phyloP scores from a whole-genome alignment of 495 filamentous ascomycete species.

The Aspergillus taichungensis region DNA sequence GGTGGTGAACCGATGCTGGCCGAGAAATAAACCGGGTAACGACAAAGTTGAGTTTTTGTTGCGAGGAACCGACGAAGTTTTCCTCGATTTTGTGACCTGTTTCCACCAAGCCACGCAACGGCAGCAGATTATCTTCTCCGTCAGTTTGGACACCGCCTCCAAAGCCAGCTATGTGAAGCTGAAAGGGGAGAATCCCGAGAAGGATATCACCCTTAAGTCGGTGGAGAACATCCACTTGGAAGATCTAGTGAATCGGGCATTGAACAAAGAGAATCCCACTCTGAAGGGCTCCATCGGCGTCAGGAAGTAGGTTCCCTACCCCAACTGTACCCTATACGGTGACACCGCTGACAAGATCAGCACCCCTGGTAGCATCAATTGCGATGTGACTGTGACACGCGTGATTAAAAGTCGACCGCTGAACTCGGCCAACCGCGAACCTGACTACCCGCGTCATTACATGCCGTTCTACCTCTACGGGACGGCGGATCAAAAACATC shows the following conservation, averaged over 20 bases:
- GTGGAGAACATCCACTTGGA: too few species aligned
- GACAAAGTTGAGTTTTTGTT: conserved; percentile 24
- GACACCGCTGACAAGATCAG: too few species aligned
- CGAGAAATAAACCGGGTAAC: conserved; percentile 16
- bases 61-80: conserved; percentile 24
- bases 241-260: too few species aligned
- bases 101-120: conserved; percentile 25
- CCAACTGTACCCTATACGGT: too few species aligned
- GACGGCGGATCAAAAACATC: conserved; percentile 15
- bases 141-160: conserved; percentile 6
- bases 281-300: too few species aligned
- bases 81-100: conserved; percentile 22
- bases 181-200: too few species aligned
- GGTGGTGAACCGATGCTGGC: conserved; percentile 17
- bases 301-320: too few species aligned
- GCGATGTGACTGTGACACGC: neutral
- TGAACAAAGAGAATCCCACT: too few species aligned
- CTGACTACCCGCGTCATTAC: conserved; percentile 18
- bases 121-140: conserved; percentile 24
- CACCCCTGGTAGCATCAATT: too few species aligned
- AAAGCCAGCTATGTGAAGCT: too few species aligned
- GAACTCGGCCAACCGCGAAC: conserved; percentile 22
- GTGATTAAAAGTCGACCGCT: conserved; percentile 22
- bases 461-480: conserved; percentile 43
- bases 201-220: too few species aligned